Evolutionary conservation across 495 filamentous ascomycete genomes (phyloP).

Genomic region (Diplogelasinospora grovesii): DNA sequence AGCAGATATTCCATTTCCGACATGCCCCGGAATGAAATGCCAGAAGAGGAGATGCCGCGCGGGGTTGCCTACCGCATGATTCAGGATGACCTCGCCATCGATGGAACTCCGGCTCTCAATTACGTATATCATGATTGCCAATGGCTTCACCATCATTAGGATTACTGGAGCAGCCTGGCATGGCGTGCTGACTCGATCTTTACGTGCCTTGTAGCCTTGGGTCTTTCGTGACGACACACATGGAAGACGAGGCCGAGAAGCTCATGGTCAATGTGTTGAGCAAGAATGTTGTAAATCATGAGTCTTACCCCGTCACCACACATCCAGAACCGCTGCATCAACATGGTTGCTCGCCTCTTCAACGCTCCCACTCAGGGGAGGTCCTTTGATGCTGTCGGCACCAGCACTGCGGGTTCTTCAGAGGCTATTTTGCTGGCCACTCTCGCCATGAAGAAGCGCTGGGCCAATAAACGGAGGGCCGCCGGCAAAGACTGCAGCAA

Average conservation of each 20-base stretch:
- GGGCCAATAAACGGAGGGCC: constrained; percentile 76
- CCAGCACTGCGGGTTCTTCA: constrained; percentile 75
- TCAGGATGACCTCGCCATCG: constrained; percentile 82
- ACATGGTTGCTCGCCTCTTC: constrained; percentile 88
- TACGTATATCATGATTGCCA: too few relatives aligned
- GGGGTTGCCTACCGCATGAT: constrained; percentile 93
- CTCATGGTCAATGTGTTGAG: constrained; percentile 82
- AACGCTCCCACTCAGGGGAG: constrained; percentile 51
- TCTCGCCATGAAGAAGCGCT: constrained; percentile 91
- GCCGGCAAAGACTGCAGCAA: constrained; percentile 65
- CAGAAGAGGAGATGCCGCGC: constrained; percentile 80
- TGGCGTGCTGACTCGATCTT: constrained; percentile 4
- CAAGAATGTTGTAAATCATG: constrained; percentile 93
- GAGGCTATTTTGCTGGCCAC: constrained; percentile 88
- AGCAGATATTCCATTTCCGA: constrained; percentile 70
- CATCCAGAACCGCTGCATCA: constrained; percentile 87
- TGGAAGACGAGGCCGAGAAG: constrained; percentile 88
- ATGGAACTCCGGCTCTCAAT: constrained; percentile 87
- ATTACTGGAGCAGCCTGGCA: too few relatives aligned
- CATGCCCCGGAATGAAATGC: constrained; percentile 78
- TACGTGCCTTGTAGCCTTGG: constrained; percentile 50
- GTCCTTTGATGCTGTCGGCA: constrained; percentile 63
- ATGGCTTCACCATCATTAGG: too few relatives aligned
- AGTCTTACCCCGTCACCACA: constrained; percentile 82
- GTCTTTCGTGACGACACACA: constrained; percentile 81